Evolutionary conservation across 768 basidiomycete species (phyloP).

Genomic region (Boletus rex-veris): DNA sequence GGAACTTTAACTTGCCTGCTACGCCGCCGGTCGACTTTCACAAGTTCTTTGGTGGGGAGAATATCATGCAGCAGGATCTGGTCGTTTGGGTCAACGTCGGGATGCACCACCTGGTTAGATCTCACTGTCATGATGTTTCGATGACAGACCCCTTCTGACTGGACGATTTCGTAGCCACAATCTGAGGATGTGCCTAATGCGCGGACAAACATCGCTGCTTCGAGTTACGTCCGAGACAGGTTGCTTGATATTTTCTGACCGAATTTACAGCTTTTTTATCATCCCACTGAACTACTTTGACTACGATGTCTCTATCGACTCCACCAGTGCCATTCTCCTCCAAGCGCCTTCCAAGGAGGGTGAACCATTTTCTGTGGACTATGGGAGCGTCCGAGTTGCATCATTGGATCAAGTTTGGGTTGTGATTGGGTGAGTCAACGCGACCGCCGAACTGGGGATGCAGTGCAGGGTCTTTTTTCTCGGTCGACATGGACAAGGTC

Average conservation of each 20-base stretch:
- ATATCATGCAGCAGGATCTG: no score
- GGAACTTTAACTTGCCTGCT: conserved; percentile 63
- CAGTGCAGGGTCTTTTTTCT: conserved; percentile 57
- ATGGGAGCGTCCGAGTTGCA: conserved; percentile 41
- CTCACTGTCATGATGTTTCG: rapidly evolving
- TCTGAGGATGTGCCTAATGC: conserved; percentile 65
- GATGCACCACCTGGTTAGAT: conserved; percentile 56
- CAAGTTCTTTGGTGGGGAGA: conserved; percentile 62
- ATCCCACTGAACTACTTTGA: conserved; percentile 67
- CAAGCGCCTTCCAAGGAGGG: conserved; percentile 37
- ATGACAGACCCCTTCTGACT: no score
- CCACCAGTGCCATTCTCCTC: conserved; percentile 49
- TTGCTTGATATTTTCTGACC: neutral
- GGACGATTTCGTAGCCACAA: conserved; percentile 40
- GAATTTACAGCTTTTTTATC: conserved; percentile 45
- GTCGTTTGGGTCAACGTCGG: conserved; percentile 65
- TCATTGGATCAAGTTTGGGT: conserved; percentile 36
- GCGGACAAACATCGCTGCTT: conserved; percentile 52
- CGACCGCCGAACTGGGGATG: conserved; percentile 6
- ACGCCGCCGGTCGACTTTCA: conserved; percentile 54
- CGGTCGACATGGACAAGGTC: conserved; percentile 68
- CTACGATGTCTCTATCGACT: conserved; percentile 57
- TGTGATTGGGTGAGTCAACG: conserved; percentile 28
- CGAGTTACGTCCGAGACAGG: conserved; percentile 36
- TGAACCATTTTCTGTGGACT: conserved; percentile 41